Conservation (phyloP, 495 filamentous ascomycete genomes). For the Neurospora terricola region DNA sequence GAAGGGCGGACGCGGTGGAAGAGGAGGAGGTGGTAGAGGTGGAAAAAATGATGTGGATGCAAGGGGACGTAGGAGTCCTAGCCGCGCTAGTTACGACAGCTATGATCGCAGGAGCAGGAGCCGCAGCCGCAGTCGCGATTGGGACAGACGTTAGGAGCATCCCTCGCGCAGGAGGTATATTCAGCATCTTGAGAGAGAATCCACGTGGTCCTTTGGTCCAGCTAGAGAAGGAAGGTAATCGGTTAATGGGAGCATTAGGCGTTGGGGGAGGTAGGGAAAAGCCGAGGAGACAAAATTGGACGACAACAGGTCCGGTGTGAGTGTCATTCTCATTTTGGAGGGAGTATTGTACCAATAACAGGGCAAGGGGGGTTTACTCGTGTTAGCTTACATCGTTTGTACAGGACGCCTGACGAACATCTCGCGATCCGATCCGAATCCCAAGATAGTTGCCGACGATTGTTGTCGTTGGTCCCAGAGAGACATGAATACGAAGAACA, state of each 20-base stretch:
- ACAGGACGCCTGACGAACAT: neutral
- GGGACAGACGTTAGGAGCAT: conserved; percentile 1
- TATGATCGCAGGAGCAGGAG: conserved; percentile 20
- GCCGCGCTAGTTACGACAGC: conserved; percentile 50
- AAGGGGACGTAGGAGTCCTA: conserved; percentile 45
- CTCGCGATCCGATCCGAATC: neutral
- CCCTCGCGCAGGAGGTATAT: neutral
- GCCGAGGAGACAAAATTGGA: neutral
- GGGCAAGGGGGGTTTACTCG: neutral
- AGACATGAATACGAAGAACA: neutral
- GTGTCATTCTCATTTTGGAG: neutral
- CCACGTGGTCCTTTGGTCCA: neutral
- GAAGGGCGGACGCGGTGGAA: conserved; percentile 27
- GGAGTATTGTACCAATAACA: neutral
- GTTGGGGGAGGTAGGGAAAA: neutral
- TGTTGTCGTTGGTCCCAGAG: neutral
- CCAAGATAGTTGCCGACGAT: neutral
- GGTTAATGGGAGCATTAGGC: neutral
- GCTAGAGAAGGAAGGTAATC: neutral
- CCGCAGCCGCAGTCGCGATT: conserved; percentile 17
- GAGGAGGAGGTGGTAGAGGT: conserved; percentile 29
- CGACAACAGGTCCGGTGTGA: neutral
- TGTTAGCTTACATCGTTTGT: neutral
- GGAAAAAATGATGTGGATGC: conserved; percentile 24
- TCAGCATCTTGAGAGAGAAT: neutral